Conservation (phyloP, 108 stramenopile species). For the Fistulifera solaris region DNA sequence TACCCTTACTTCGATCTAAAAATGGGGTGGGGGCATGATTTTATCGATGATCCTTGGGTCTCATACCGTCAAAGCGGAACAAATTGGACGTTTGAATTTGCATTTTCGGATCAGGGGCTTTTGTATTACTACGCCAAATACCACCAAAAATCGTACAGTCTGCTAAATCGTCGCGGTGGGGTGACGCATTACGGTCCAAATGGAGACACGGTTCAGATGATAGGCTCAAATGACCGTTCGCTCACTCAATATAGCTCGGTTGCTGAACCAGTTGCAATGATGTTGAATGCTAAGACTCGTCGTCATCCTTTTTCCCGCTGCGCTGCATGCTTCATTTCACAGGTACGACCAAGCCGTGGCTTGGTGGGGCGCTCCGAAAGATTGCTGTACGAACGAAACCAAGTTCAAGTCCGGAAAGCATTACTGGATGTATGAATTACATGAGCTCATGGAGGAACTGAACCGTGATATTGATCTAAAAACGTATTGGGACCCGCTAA, state of each 20-base stretch:
- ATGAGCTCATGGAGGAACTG: too few relatives aligned
- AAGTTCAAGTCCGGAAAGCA: too few relatives aligned
- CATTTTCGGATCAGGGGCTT: constrained; percentile 43
- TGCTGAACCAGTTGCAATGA: neutral
- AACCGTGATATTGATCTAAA: too few relatives aligned
- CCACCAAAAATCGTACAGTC: constrained; percentile 5
- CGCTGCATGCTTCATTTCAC: constrained; percentile 20
- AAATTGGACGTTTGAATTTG: constrained; percentile 35
- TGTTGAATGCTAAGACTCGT: neutral
- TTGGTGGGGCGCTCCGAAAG: neutral
- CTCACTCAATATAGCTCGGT: neutral
- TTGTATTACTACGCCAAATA: constrained; percentile 38
- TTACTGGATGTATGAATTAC: too few relatives aligned
- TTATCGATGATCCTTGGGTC: constrained; percentile 13
- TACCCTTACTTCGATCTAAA: constrained; percentile 15
- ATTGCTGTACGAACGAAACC: too few relatives aligned
- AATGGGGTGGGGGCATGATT: constrained; percentile 26
- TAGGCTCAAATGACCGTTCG: neutral
- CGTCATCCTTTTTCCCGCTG: too few relatives aligned
- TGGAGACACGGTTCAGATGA: constrained; percentile 2
- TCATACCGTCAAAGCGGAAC: neutral
- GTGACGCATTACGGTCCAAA: constrained; percentile 21
- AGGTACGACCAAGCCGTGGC: constrained; percentile 21
- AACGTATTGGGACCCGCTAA: too few relatives aligned
- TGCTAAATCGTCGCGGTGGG: constrained; percentile 9